Evolutionary conservation across 345 rosid species (phyloP).

Genomic region (Dimocarpus longan): DNA sequence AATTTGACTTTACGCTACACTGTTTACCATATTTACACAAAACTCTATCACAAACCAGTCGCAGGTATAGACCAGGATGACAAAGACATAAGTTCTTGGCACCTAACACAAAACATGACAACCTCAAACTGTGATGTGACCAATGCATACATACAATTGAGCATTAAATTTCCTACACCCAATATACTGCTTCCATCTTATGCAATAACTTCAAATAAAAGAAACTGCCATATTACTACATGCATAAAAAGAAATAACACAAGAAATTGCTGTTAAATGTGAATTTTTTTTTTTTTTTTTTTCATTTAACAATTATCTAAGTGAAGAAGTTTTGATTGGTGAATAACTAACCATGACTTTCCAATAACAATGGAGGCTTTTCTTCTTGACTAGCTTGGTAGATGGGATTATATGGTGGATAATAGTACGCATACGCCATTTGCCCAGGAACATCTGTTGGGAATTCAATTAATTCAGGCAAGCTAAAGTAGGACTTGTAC

Average conservation of each 20-base stretch:
- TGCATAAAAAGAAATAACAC: not conserved
- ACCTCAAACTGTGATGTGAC: not conserved
- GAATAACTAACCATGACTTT: slow-evolving; percentile 78
- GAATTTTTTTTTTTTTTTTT: too few species aligned
- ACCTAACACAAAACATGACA: not conserved
- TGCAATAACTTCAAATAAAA: not conserved
- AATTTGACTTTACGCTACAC: too few species aligned
- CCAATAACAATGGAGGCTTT: slow-evolving; percentile 80
- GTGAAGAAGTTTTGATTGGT: not conserved
- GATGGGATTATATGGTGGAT: slow-evolving; percentile 74
- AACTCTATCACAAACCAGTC: too few species aligned
- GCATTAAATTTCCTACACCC: not conserved
- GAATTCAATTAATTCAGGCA: slow-evolving; percentile 86
- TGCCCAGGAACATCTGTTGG: slow-evolving; percentile 87
- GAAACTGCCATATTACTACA: not conserved
- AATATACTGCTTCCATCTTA: not conserved
- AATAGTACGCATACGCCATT: slow-evolving; percentile 84
- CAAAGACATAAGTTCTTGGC: not conserved
- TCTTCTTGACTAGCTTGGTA: slow-evolving; percentile 69
- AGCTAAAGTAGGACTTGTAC: slow-evolving; percentile 68
- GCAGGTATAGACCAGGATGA: too few species aligned
- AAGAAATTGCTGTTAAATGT: not conserved
- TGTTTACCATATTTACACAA: too few species aligned
- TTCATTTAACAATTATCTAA: too few species aligned
- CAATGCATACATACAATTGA: not conserved